Evolutionary conservation across 2,329 filamentous ascomycete species (phyloP), one percentile per base, ranked within the genome.

Genomic region (Aureobasidium mangrovei): DNA sequence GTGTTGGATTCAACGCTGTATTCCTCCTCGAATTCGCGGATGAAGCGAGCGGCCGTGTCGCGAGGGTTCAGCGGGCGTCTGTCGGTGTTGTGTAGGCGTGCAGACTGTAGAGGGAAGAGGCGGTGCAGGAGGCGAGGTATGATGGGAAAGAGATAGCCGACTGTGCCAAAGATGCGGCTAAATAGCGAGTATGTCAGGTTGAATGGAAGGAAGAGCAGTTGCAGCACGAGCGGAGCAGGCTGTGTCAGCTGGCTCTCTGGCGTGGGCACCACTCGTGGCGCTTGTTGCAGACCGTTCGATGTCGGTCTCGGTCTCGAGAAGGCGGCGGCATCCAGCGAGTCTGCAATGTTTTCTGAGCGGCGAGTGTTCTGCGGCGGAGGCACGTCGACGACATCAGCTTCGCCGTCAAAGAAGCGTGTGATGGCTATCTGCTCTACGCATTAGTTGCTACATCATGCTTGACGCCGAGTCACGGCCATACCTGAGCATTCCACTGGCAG

Each of bases 401-500:
- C 93, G 62, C 93, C 93, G 65, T 98, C 93, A 68, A 96, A 98
- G 80, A 97, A 97, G 67, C 94, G 94, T 60, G 93, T 83, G 60
- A 98, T 91, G 56, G 93, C 91, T 63, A 97, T 95, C 85, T 96
- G 66, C 4, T 32, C 28, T 39, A 3, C 54, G 51, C 41, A 55
- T 68, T 56, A 63, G 48, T 26, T 24, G 24, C 24, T 4, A 4
- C n/a, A 7, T 18, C 8, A 8, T 24, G 40, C 7, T 35, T 9
- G 18, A 12, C 28, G 40, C 10, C 36, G 32, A n/a, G 4, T 3
- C 18, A 10, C 32, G 10, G 7, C 9, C 18, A 35, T 70, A 90
- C 88, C 76, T 91, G 87, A 0, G 95, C 86, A 66, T 97, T 98
- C 93, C 93, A 98, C 76, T 97, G 85, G 55, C 90, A 95, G 58